Conservation (phyloP, 257 asterid species). For the Phtheirospermum japonicum region DNA sequence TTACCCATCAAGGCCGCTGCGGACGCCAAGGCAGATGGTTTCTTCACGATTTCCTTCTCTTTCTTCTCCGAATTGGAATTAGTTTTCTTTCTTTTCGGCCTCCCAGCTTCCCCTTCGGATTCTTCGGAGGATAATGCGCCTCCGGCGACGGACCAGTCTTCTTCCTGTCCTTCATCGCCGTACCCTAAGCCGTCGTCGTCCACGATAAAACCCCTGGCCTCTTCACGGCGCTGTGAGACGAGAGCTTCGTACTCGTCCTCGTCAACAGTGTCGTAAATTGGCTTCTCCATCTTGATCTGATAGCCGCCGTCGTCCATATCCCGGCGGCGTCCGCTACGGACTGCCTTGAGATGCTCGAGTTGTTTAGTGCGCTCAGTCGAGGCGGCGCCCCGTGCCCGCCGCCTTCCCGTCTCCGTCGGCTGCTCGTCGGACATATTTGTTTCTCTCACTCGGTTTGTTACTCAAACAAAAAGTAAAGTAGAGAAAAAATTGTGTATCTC, state of each 20-base stretch:
- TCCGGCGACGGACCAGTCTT: constrained; percentile 80
- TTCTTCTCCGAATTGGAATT: constrained; percentile 54
- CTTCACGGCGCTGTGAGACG: constrained; percentile 87
- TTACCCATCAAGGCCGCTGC: constrained; percentile 91
- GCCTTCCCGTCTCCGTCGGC: constrained; percentile 48
- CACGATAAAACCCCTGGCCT: constrained; percentile 62
- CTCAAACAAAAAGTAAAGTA: not conserved
- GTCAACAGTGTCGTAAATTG: constrained; percentile 77
- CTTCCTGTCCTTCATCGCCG: constrained; percentile 95
- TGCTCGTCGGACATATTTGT: constrained; percentile 66
- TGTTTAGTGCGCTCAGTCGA: constrained; percentile 57
- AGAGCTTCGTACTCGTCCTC: constrained; percentile 79
- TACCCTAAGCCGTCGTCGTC: constrained; percentile 91
- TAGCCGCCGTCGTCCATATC: constrained; percentile 47
- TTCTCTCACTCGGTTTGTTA: constrained; percentile 7
- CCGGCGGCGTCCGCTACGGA: constrained; percentile 62
- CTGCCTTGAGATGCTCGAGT: constrained; percentile 71
- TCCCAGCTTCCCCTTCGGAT: constrained; percentile 62
- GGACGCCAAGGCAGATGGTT: constrained; percentile 58
- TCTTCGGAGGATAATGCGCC: constrained; percentile 58
- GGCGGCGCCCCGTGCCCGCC: constrained; percentile 55
- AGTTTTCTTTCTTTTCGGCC: constrained; percentile 56
- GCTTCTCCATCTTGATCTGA: constrained; percentile 72
- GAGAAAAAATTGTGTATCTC: not conserved
- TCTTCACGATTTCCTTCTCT: constrained; percentile 48